Evolutionary conservation across 176 grass and related monocot genomes (phyloP).

Genomic region (Aechmea fasciata): DNA sequence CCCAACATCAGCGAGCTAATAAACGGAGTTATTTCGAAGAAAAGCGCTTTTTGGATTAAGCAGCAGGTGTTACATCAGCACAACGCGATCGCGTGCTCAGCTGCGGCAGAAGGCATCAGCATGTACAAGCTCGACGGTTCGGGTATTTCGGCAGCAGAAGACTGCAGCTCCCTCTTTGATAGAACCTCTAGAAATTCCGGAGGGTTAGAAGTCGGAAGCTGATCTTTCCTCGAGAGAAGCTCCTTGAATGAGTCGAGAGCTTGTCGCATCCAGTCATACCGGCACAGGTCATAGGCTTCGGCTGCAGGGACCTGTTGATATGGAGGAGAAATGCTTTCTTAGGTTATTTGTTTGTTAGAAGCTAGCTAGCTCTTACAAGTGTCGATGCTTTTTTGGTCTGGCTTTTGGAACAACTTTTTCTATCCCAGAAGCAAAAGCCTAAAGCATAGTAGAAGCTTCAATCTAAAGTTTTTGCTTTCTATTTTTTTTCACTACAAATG

Average conservation of each 20-base stretch:
- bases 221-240: neutral
- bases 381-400: no score
- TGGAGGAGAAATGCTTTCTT: neutral
- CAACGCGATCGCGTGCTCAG: constrained; percentile 9
- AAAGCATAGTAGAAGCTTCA: no score
- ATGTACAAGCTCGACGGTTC: constrained; percentile 4
- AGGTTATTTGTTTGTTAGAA: no score
- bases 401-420: no score
- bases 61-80: neutral
- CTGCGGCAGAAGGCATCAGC: neutral
- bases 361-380: no score
- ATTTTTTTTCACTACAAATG: neutral
- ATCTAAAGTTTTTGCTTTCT: neutral
- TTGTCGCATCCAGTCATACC: constrained; percentile 90
- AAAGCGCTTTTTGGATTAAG: no score
- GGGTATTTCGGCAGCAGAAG: neutral
- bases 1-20: no score
- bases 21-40: no score
- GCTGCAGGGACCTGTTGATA: constrained; percentile 34
- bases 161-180: neutral
- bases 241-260: constrained; percentile 32
- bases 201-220: no score
- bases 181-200: neutral
- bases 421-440: no score
- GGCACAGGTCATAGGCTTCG: constrained; percentile 56